Conservation (phyloP, 2,329 filamentous ascomycete genomes). For the Colletotrichum sp. region DNA sequence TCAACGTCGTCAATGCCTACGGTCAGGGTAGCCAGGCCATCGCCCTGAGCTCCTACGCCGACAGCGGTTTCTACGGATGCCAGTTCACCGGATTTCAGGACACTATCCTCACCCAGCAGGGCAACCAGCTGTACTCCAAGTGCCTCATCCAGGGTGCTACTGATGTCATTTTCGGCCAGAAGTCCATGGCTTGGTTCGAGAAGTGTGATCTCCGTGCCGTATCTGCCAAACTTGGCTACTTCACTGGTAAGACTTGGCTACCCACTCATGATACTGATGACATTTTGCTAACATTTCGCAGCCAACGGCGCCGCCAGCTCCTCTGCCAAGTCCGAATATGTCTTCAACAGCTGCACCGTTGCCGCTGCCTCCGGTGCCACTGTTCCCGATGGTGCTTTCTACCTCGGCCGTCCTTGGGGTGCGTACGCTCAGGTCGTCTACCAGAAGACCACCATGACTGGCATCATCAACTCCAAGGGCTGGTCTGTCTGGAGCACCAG, state of each 20-base stretch:
- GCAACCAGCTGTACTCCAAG: slow-evolving; percentile 51
- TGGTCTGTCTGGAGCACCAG: slow-evolving; percentile 61
- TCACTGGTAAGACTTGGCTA: slow-evolving; percentile 39
- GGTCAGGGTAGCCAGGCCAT: slow-evolving; percentile 54
- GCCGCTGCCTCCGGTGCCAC: slow-evolving; percentile 40
- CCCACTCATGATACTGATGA: neutral
- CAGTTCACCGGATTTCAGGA: slow-evolving; percentile 54
- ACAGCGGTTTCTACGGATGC: slow-evolving; percentile 53
- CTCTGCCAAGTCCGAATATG: slow-evolving; percentile 43
- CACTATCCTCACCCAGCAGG: slow-evolving; percentile 50
- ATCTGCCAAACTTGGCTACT: slow-evolving; percentile 37
- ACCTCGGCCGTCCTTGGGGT: slow-evolving; percentile 54
- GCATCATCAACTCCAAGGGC: slow-evolving; percentile 63
- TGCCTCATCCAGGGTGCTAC: slow-evolving; percentile 52
- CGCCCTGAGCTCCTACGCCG: slow-evolving; percentile 47
- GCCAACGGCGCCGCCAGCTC: slow-evolving; percentile 45
- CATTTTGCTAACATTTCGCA: slow-evolving; percentile 7
- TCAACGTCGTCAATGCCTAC: slow-evolving; percentile 55
- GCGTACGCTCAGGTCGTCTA: slow-evolving; percentile 52
- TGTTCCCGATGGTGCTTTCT: slow-evolving; percentile 43
- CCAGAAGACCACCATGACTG: slow-evolving; percentile 52
- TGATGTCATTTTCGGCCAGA: slow-evolving; percentile 55
- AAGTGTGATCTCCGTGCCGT: slow-evolving; percentile 43
- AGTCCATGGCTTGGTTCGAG: slow-evolving; percentile 48
- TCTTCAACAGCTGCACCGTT: slow-evolving; percentile 50